phyloP scores from a whole-genome alignment of 140 eudicot species.

The Artemisia princeps region DNA sequence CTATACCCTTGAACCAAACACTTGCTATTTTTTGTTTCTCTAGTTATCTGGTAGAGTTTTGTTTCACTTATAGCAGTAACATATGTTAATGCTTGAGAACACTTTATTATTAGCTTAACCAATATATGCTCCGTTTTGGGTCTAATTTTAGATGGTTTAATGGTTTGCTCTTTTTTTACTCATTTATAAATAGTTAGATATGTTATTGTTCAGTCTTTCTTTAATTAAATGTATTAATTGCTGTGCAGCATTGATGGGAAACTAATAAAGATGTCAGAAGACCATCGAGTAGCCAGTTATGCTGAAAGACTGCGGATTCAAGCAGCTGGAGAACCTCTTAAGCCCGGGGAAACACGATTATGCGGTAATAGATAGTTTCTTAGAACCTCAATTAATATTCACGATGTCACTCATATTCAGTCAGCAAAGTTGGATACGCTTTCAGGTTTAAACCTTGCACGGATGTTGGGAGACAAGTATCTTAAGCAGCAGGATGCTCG shows the following conservation, averaged over 20 bases:
- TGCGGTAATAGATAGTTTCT: slow-evolving; percentile 45
- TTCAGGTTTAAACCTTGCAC: slow-evolving; percentile 81
- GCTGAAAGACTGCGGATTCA: slow-evolving; percentile 77
- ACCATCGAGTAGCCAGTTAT: slow-evolving; percentile 66
- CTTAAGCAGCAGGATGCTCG: slow-evolving; percentile 87
- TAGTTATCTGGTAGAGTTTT: too few species aligned
- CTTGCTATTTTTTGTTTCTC: too few species aligned
- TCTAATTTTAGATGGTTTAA: too few species aligned
- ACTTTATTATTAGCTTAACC: too few species aligned
- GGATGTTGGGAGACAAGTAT: slow-evolving; percentile 92
- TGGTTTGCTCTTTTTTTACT: too few species aligned
- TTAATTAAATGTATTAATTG: neutral
- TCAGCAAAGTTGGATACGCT: neutral
- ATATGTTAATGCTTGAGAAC: too few species aligned
- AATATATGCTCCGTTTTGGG: too few species aligned
- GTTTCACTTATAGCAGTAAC: too few species aligned
- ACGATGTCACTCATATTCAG: slow-evolving; percentile 9
- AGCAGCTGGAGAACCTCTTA: slow-evolving; percentile 68
- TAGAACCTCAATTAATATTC: neutral
- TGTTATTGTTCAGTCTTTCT: neutral
- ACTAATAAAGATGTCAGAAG: slow-evolving; percentile 74
- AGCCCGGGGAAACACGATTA: slow-evolving; percentile 80
- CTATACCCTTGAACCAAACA: too few species aligned
- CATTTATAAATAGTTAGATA: neutral
- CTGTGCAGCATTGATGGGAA: slow-evolving; percentile 61